Conservation (phyloP, 805 yeast species). For the Yamadazyma philogaea region DNA sequence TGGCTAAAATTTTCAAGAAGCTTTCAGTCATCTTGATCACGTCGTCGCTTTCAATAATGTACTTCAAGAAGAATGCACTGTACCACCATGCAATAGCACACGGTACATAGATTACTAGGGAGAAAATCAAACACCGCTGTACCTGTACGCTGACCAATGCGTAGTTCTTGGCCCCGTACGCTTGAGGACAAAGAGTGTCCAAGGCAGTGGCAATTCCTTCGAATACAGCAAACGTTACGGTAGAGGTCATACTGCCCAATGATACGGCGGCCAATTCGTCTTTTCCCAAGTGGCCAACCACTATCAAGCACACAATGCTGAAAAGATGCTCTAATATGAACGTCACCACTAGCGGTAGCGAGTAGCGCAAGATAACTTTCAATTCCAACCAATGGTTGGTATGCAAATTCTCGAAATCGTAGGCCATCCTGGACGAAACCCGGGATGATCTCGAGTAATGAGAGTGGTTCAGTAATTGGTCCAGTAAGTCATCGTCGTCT, state of each 20-base stretch:
- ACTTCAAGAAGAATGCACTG: slow-evolving; percentile 24
- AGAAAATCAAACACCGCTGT: slow-evolving; percentile 36
- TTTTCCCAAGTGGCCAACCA: slow-evolving; percentile 45
- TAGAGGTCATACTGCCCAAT: slow-evolving; percentile 42
- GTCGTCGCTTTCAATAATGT: slow-evolving; percentile 30
- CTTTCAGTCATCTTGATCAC: slow-evolving; percentile 33
- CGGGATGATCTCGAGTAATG: slow-evolving; percentile 4
- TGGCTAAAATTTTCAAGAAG: slow-evolving; percentile 33
- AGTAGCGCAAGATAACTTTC: slow-evolving; percentile 27
- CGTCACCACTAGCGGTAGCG: slow-evolving; percentile 40
- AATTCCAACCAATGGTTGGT: slow-evolving; percentile 28
- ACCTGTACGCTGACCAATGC: slow-evolving; percentile 36
- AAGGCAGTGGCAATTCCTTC: slow-evolving; percentile 47
- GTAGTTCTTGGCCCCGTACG: slow-evolving; percentile 42
- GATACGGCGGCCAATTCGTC: slow-evolving; percentile 46
- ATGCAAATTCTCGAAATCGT: slow-evolving; percentile 29
- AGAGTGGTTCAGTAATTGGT: slow-evolving; percentile 12
- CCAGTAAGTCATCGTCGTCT: slow-evolving; percentile 15
- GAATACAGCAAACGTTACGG: slow-evolving; percentile 42
- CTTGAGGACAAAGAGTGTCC: slow-evolving; percentile 46
- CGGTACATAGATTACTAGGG: slow-evolving; percentile 34
- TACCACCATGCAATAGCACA: slow-evolving; percentile 43
- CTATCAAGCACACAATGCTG: slow-evolving; percentile 40
- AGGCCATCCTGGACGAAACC: slow-evolving; percentile 3
- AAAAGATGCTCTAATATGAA: slow-evolving; percentile 44